Evolutionary conservation across 2,329 filamentous ascomycete genomes (phyloP), one percentile per base, ranked within the genome.

Genomic region (Dactylellina sp.): DNA sequence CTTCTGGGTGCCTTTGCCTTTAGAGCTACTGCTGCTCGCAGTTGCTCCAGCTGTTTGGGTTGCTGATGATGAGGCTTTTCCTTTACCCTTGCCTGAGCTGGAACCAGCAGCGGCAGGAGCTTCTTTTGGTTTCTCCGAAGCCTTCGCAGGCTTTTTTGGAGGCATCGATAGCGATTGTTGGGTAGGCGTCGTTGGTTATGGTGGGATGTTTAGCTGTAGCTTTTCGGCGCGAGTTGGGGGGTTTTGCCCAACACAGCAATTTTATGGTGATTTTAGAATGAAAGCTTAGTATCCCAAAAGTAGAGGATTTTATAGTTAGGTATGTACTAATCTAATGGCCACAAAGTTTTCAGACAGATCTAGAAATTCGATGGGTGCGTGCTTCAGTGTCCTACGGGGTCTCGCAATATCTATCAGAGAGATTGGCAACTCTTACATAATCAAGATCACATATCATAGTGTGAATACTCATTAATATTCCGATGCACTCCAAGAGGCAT

Each of bases 1-100:
- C 60, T 80, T 82, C 76, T 77, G 77, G 64, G 65, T 76, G 47
- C 53, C 68, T 50, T 72, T 72, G 52, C 60, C 68, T 25, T 72
- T 72, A 4, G 68, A 64, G 12, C 5, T 40, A 40, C 49, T 40
- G 25, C 42, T 37, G 44, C 59, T 32, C 2, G 39, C 25, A 11
- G 53, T 24, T 3, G 68, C 25, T 35, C 20, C 32, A 32, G 64
- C 44, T 39, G 61, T 39, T 37, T 9, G 18, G 16, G 47, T 14
- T 2, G 63, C 37, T 16, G 63, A 40, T 6, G 63, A 42, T 7
- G 53, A 20, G 22, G 63, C 44, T 32, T 68, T 65, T 18, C 44
- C 52, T 55, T 72, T 72, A n/a, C 68, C 68, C 9, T 65, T 65
- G 37, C 53, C 47, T 4, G 56, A 59, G 60, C 57, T 55, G 37